Percentiles rank a stretch among this genome's conserved stretches.
phyloP scores from a whole-genome alignment of 495 filamentous ascomycete genomes.

The Trichoderma parareesei region DNA sequence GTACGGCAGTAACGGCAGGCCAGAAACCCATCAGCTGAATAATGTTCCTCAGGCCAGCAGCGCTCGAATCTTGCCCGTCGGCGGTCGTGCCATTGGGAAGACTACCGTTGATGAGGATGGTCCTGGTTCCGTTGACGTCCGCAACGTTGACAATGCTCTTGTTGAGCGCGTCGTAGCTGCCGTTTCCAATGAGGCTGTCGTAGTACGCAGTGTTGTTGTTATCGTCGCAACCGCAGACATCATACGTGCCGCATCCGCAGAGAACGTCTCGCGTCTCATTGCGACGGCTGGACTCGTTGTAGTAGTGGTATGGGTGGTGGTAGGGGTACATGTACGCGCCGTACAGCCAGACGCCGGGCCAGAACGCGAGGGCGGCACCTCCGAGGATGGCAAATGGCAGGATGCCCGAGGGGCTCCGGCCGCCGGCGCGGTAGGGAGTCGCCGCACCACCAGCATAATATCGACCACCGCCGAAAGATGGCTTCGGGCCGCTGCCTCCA shows the following conservation, averaged over 20 bases:
- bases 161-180: constrained; percentile 60
- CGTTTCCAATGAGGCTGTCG: constrained; percentile 48
- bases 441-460: constrained; percentile 75
- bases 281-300: constrained; percentile 44
- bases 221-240: constrained; percentile 75
- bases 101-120: constrained; percentile 77
- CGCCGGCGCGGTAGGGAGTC: constrained; percentile 60
- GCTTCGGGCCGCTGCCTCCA: constrained; percentile 54
- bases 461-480: constrained; percentile 53
- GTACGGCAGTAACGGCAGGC: constrained; percentile 45
- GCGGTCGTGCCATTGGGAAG: constrained; percentile 77
- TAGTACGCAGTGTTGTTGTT: constrained; percentile 50
- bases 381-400: constrained; percentile 48
- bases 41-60: constrained; percentile 27
- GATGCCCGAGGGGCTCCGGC: constrained; percentile 46
- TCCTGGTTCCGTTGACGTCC: constrained; percentile 64
- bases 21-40: constrained; percentile 51
- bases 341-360: constrained; percentile 52
- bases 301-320: constrained; percentile 50
- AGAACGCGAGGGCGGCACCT: constrained; percentile 46
- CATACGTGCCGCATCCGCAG: constrained; percentile 66
- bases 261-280: constrained; percentile 65
- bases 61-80: constrained; percentile 36
- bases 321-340: constrained; percentile 66
- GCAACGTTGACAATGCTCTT: constrained; percentile 53